A percentile compares a stretch with the other conserved stretches of the same genome.
Evolutionary conservation across 176 grass and related monocot species (phyloP).

Genomic region (Neostapfia colusana): DNA sequence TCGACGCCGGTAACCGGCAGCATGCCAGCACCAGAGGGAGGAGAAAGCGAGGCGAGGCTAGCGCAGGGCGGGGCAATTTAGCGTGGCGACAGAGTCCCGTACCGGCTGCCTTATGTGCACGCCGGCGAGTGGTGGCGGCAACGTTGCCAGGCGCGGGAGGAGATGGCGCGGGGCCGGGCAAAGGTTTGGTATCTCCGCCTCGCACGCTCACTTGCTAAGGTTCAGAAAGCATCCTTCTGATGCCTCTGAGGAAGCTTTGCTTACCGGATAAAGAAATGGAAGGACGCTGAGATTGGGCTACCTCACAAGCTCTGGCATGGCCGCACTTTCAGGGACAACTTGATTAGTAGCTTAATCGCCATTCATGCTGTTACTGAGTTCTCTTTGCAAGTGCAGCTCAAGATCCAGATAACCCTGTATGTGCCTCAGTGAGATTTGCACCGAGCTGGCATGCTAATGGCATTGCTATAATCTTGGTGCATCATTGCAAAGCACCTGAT

Average conservation of each 20-base stretch:
- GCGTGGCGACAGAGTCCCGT: not conserved
- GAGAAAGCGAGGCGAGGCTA: not conserved
- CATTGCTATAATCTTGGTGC: not conserved
- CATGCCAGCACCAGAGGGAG: slow-evolving; percentile 26
- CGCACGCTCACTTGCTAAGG: slow-evolving; percentile 18
- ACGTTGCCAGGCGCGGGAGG: slow-evolving; percentile 12
- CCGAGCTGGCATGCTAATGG: slow-evolving; percentile 33
- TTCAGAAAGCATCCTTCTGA: slow-evolving; percentile 1
- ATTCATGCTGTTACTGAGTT: not conserved
- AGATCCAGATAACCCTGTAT: not conserved
- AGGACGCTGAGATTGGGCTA: slow-evolving; percentile 28
- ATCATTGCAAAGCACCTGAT: slow-evolving; percentile 42
- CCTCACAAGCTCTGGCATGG: slow-evolving; percentile 18
- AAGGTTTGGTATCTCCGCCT: slow-evolving; percentile 44
- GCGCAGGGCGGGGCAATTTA: not conserved
- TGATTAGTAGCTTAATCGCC: not conserved
- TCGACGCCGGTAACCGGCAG: not conserved
- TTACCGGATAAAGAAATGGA: slow-evolving; percentile 28
- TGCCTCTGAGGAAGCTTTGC: slow-evolving; percentile 30
- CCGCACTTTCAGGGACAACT: not conserved
- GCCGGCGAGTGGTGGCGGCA: not conserved
- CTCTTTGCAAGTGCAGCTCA: not conserved
- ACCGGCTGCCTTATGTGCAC: slow-evolving; percentile 9
- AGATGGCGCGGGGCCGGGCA: not conserved
- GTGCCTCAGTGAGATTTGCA: not conserved